Evolutionary conservation across 2,329 filamentous ascomycete genomes (phyloP).

Genomic region (Conoideocrella luteorostrata): DNA sequence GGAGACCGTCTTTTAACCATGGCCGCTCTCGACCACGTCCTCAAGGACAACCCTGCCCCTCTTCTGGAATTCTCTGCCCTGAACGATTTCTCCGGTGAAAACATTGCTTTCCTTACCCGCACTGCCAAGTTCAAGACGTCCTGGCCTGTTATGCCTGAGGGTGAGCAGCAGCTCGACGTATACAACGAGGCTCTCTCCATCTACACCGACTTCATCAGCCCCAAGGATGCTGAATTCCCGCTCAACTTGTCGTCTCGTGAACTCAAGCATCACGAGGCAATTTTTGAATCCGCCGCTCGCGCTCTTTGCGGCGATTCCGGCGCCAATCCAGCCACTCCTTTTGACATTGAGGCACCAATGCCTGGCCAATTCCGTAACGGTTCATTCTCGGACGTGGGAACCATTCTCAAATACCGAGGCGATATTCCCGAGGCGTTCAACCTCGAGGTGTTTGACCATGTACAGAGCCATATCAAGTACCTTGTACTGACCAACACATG

Average conservation of each 20-base stretch:
- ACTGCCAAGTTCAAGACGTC: conserved; percentile 49
- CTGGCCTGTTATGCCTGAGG: conserved; percentile 32
- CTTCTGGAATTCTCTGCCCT: conserved; percentile 59
- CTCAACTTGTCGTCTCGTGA: conserved; percentile 56
- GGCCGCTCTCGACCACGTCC: conserved; percentile 54
- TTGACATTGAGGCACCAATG: conserved; percentile 17
- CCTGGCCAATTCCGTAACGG: background rate
- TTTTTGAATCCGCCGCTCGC: conserved; percentile 49
- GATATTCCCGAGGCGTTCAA: conserved; percentile 43
- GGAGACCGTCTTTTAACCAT: conserved; percentile 44
- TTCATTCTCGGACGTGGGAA: conserved; percentile 1
- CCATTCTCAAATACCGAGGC: conserved; percentile 27
- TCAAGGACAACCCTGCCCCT: conserved; percentile 51
- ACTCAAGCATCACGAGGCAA: conserved; percentile 41
- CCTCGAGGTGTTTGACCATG: conserved; percentile 49
- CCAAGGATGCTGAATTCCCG: conserved; percentile 54
- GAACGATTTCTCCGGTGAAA: conserved; percentile 64
- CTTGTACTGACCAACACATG: conserved; percentile 64
- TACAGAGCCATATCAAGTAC: conserved; percentile 57
- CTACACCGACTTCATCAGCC: conserved; percentile 54
- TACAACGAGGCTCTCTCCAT: conserved; percentile 56
- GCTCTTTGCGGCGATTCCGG: conserved; percentile 31
- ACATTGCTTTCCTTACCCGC: conserved; percentile 59
- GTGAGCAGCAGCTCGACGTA: too few species aligned
- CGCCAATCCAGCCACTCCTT: conserved; percentile 32